phyloP scores from a whole-genome alignment of 345 rosid genomes.

The sweet orange (Citrus sinensis) region DVS_A1.0 CM039169.1:1904001-1904500 shows the following conservation, averaged over 20 bases:
- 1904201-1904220: slow-evolving; percentile 88
- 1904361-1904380: slow-evolving; percentile 84
- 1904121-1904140: not conserved
- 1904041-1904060: slow-evolving; percentile 15
- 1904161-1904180: not conserved
- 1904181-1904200: slow-evolving; percentile 63
- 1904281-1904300: slow-evolving; percentile 81
- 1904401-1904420: slow-evolving; percentile 35
- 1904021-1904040: slow-evolving; percentile 94
- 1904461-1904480: slow-evolving; percentile 17
- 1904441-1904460: not conserved
- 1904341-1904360: slow-evolving; percentile 95
- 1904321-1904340: slow-evolving; percentile 86
- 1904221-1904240: slow-evolving; percentile 92
- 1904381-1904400: slow-evolving; percentile 89
- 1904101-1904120: not conserved
- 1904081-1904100: not conserved
- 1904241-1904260: slow-evolving; percentile 92
- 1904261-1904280: slow-evolving; percentile 99
- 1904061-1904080: not conserved
- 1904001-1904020: slow-evolving; percentile 92
- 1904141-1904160: not conserved
- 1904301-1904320: slow-evolving; percentile 91
- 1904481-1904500: slow-evolving; percentile 94
- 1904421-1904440: slow-evolving; percentile 14